Evolutionary conservation across 257 asterid species (phyloP).

Genomic region (Coffea canephora): DNA sequence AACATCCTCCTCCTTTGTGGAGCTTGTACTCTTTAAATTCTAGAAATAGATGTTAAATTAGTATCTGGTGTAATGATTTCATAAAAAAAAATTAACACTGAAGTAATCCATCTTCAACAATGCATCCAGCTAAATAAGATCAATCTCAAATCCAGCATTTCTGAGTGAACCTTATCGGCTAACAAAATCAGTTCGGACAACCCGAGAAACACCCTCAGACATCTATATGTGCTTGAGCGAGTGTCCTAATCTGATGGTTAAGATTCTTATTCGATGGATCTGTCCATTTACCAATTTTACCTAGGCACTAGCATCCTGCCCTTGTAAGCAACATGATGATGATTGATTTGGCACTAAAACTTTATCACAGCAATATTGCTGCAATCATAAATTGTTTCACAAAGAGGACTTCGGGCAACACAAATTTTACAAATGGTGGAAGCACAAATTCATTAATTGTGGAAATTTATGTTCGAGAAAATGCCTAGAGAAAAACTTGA

Average conservation of each 20-base stretch:
- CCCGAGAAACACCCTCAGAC: background rate
- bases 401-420: background rate
- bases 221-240: background rate
- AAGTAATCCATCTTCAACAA: background rate
- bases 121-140: background rate
- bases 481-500: background rate
- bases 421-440: background rate
- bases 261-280: background rate
- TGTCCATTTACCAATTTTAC: background rate
- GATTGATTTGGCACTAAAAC: background rate
- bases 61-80: background rate
- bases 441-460: background rate
- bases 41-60: background rate
- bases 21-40: background rate
- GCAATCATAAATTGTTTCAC: background rate
- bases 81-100: background rate
- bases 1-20: background rate
- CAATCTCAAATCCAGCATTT: background rate
- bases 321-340: background rate
- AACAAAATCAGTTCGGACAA: background rate
- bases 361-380: background rate
- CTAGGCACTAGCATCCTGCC: background rate
- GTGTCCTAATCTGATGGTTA: background rate
- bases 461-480: background rate
- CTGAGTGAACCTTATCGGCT: background rate